A percentile compares a stretch with the other conserved stretches of the same genome.
These are phyloP conservation scores for Prototheca wickerhamii DNA, from an alignment of 163 green algal species.

Conservation along the genomic window DNA sequence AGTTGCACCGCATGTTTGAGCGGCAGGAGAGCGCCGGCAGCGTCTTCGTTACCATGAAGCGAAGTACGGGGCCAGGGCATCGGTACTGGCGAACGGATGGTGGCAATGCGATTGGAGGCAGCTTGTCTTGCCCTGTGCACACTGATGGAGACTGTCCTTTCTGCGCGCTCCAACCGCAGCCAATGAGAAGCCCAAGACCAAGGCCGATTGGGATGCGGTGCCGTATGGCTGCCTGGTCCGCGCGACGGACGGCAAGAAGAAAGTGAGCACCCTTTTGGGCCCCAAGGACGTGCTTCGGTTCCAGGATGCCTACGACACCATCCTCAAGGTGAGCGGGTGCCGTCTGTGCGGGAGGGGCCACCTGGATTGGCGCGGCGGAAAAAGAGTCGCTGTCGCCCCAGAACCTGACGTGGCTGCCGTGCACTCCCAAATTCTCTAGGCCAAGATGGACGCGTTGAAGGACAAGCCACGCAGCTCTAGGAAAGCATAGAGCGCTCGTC, in stretches of 20 bases:
- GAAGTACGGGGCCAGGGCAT: constrained; percentile 23
- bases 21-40: constrained; percentile 43
- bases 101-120: too few relatives aligned
- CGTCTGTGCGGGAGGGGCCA: not conserved
- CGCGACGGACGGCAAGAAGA: constrained; percentile 72
- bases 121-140: too few relatives aligned
- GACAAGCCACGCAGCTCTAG: too few relatives aligned
- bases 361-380: too few relatives aligned
- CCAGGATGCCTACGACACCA: constrained; percentile 50
- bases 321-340: constrained; percentile 27
- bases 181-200: constrained; percentile 35
- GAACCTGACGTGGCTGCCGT: too few relatives aligned
- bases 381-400: too few relatives aligned
- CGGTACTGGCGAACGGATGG: not conserved
- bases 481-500: too few relatives aligned
- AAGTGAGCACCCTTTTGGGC: constrained; percentile 63
- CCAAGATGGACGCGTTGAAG: too few relatives aligned
- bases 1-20: constrained; percentile 63
- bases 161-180: constrained; percentile 13
- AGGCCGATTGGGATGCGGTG: constrained; percentile 14
- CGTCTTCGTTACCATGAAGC: constrained; percentile 70
- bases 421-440: too few relatives aligned
- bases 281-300: constrained; percentile 49
- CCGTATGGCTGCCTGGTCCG: constrained; percentile 70
- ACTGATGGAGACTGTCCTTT: too few relatives aligned